A percentile compares a stretch with the other conserved stretches of the same genome.
Evolutionary conservation across 2,329 filamentous ascomycete genomes (phyloP).

Genomic region (Colletotrichum tabaci): DNA sequence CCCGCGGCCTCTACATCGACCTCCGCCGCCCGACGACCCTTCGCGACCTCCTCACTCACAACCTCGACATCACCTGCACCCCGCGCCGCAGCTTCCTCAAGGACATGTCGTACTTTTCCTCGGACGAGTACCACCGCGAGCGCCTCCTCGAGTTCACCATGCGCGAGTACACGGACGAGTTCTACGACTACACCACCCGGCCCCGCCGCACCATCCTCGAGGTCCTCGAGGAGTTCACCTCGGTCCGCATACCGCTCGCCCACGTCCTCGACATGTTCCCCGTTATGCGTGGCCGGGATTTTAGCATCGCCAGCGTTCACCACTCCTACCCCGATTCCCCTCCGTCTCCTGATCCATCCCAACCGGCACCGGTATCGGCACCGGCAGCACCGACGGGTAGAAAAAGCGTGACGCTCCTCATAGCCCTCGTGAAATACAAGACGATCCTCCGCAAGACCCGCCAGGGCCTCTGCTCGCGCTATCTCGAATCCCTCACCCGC

Average conservation of each 20-base stretch:
- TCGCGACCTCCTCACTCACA: conserved; percentile 82
- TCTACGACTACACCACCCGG: conserved; percentile 95
- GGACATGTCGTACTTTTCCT: conserved; percentile 81
- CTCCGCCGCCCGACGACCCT: conserved; percentile 69
- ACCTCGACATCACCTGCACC: conserved; percentile 91
- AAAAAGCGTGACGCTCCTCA: conserved; percentile 77
- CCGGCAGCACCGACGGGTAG: conserved; percentile 40
- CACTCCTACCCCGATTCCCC: conserved; percentile 47
- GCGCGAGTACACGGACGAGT: conserved; percentile 86
- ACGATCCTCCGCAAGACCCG: conserved; percentile 88
- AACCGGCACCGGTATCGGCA: conserved; percentile 35
- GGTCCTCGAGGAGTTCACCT: conserved; percentile 90
- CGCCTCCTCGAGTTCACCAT: conserved; percentile 87
- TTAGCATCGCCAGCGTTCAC: conserved; percentile 89
- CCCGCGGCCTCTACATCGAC: conserved; percentile 55
- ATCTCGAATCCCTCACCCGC: conserved; percentile 75
- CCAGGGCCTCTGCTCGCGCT: conserved; percentile 91
- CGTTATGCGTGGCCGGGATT: conserved; percentile 87
- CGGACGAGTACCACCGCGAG: conserved; percentile 80
- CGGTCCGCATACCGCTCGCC: conserved; percentile 84
- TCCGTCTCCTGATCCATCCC: not conserved
- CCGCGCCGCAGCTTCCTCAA: conserved; percentile 90
- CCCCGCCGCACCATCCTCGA: conserved; percentile 93
- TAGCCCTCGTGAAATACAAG: conserved; percentile 92
- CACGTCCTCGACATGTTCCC: conserved; percentile 83